phyloP scores from a whole-genome alignment of 345 rosid species.

The thale cress (Arabidopsis thaliana) region TAIR10.1 NC_003074.8:4706501-4707000 shows the following conservation, averaged over 20 bases:
- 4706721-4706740: conserved; percentile 14
- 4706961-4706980: conserved; percentile 30
- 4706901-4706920: conserved; percentile 1
- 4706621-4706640: conserved; percentile 3
- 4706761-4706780: conserved; percentile 1
- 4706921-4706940: not conserved
- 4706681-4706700: conserved; percentile 1
- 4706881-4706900: conserved; percentile 41
- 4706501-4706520: conserved; percentile 1
- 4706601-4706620: conserved; percentile 3
- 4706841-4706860: conserved; percentile 33
- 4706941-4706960: conserved; percentile 29
- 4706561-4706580: conserved; percentile 22
- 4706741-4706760: conserved; percentile 1
- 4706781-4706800: conserved; percentile 22
- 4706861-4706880: conserved; percentile 20
- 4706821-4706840: conserved; percentile 32
- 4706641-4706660: conserved; percentile 5
- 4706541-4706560: not conserved
- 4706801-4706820: conserved; percentile 13
- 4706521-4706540: not conserved
- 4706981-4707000: conserved; percentile 25
- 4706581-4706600: not conserved
- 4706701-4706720: not conserved
- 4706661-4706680: not conserved